Base-by-base conservation (phyloP, 257 asterid genomes). In the Fraxinus excelsior region DNA sequence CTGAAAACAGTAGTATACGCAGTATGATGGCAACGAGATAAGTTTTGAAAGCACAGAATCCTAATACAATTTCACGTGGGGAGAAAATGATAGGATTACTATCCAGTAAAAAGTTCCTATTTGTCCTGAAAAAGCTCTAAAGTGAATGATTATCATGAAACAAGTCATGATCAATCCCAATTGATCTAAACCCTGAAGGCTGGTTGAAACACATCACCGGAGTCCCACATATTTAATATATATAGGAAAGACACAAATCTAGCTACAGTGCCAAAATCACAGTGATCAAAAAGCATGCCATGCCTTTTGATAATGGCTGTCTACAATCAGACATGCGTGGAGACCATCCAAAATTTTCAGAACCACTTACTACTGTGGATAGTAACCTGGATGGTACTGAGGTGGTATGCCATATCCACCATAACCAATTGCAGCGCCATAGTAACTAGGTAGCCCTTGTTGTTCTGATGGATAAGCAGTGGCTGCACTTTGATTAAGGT, bases 311-410 rank as follows among this genome's bases (percentile, higher is more conserved):
- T 26, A 60, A 75, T 5, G 19, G 71, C 71, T 56, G 49, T 32
- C 68, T 35, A 67, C 35, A 77, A 51, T 72, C 78, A 75, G 74
- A 44, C 37, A 73, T 0, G 38, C 28, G 18, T 32, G 18, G 60
- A 16, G 70, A 75, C 82, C 84, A 84, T 79, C 84, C 77, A 69
- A 76, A 65, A 18, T 73, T 64, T 35, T 65, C 38, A 31, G 44
- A 76, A 28, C 70, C 60, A 72, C 74, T 72, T 58, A 77, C 86
- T 87, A 87, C 76, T 87, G 87, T 76, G 90, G 92, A 80, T 88
- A 83, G 82, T 82, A 88, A 67, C 83, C 58, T 66, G 85, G 86
- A 83, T 84, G 92, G 82, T 86, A 84, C 42, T 83, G 88, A 77
- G 92, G 71, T 42, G 87, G 79, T 77, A 80, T 64, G 25, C 83